Conservation (phyloP, 495 filamentous ascomycete genomes). For the Chaetomium tenue region DNA sequence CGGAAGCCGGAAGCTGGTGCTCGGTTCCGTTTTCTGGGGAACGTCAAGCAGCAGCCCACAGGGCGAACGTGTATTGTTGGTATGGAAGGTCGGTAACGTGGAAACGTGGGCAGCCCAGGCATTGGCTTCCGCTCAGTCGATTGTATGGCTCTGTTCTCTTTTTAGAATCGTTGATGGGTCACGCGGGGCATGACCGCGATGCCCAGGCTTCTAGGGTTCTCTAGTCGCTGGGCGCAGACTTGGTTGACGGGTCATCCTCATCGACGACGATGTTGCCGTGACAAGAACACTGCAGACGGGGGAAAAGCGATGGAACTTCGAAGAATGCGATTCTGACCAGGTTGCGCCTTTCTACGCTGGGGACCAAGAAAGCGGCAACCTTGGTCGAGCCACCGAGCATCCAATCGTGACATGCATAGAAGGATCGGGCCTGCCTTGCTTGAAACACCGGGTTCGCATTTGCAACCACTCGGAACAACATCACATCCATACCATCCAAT, state of each 20-base stretch:
- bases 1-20: background rate
- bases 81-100: background rate
- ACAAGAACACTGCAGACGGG: background rate
- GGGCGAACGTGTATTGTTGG: background rate
- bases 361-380: constrained; percentile 7
- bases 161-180: background rate
- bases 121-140: background rate
- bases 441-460: background rate
- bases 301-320: background rate
- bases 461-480: too few species aligned
- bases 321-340: constrained; percentile 4
- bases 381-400: background rate
- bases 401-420: constrained; percentile 10
- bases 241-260: background rate
- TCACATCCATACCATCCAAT: too few species aligned
- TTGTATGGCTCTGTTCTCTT: background rate
- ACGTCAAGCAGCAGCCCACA: background rate
- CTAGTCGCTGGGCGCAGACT: background rate
- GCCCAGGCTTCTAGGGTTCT: background rate
- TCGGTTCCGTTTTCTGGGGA: background rate
- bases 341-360: background rate
- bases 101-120: background rate
- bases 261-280: background rate
- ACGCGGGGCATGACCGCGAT: constrained; percentile 5
- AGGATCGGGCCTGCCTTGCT: constrained; percentile 3